phyloP scores from a whole-genome alignment of 2,329 filamentous ascomycete genomes.

The Diplodia sapinea region DNA sequence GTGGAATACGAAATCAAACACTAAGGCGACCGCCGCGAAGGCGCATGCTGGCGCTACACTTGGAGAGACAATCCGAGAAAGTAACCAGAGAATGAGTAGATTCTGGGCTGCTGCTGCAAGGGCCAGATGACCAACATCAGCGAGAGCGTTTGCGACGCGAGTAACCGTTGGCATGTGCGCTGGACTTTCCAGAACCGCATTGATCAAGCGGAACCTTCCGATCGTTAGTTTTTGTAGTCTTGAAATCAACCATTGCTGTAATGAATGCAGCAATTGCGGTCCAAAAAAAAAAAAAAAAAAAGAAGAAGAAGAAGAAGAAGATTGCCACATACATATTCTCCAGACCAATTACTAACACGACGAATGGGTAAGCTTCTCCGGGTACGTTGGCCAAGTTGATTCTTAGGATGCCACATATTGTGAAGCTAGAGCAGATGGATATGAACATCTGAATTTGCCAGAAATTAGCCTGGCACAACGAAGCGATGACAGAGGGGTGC shows the following conservation, averaged over 20 bases:
- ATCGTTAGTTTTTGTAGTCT: conserved; percentile 3
- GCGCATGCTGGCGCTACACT: conserved; percentile 77
- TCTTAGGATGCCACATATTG: conserved; percentile 75
- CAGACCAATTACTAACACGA: conserved; percentile 76
- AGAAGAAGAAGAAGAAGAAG: too few relatives aligned
- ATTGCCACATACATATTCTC: conserved; percentile 66
- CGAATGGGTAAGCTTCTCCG: conserved; percentile 74
- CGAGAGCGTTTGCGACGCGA: conserved; percentile 75
- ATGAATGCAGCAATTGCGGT: not conserved
- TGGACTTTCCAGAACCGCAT: conserved; percentile 74
- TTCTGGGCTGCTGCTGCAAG: conserved; percentile 73
- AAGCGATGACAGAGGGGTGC: conserved; percentile 19
- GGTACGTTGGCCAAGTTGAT: conserved; percentile 78
- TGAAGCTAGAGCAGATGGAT: conserved; percentile 79
- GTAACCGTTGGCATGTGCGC: conserved; percentile 70
- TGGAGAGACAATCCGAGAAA: conserved; percentile 71
- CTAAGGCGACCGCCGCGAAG: conserved; percentile 75
- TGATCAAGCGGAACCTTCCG: conserved; percentile 70
- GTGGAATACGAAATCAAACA: conserved; percentile 79
- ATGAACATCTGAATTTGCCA: conserved; percentile 60
- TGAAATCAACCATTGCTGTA: not conserved
- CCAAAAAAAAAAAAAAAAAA: not conserved
- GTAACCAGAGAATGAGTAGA: conserved; percentile 66
- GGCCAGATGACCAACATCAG: conserved; percentile 72
- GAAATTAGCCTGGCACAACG: conserved; percentile 4